A percentile compares a stretch with the other conserved stretches of the same genome.
phyloP scores from a whole-genome alignment of 257 asterid genomes.

The Rehmannia glutinosa region DNA sequence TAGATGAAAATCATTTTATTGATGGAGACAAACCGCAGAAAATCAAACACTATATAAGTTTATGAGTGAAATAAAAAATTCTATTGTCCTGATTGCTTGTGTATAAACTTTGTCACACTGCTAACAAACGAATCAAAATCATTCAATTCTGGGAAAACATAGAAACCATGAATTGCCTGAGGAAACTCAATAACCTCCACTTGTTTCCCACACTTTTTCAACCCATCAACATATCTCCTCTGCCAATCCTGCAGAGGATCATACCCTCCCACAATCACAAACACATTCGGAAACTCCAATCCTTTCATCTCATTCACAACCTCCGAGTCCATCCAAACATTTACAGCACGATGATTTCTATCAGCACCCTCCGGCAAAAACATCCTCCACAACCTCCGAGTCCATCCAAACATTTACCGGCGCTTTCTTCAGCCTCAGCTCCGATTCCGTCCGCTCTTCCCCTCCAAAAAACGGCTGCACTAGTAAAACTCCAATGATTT shows the following conservation, averaged over 20 bases:
- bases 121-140: background rate
- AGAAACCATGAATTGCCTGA: conserved; percentile 39
- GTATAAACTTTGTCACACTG: background rate
- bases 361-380: conserved; percentile 40
- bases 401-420: conserved; percentile 24
- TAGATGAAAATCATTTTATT: background rate
- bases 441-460: conserved; percentile 42
- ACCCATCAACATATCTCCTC: conserved; percentile 26
- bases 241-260: conserved; percentile 48
- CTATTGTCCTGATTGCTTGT: background rate
- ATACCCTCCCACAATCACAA: conserved; percentile 37
- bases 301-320: background rate
- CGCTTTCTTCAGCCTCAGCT: conserved; percentile 23
- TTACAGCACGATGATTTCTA: conserved; percentile 38
- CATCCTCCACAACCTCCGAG: conserved; percentile 23
- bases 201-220: conserved; percentile 29
- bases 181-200: conserved; percentile 31
- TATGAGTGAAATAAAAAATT: background rate
- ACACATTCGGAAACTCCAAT: conserved; percentile 20
- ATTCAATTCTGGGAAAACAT: conserved; percentile 24
- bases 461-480: conserved; percentile 50
- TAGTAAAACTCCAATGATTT: conserved; percentile 19
- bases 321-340: conserved; percentile 25
- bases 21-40: background rate
- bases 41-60: background rate